Evolutionary conservation across 345 rosid species (phyloP), one percentile per base, ranked within the genome.

Genomic region (Garcia nutans): DNA sequence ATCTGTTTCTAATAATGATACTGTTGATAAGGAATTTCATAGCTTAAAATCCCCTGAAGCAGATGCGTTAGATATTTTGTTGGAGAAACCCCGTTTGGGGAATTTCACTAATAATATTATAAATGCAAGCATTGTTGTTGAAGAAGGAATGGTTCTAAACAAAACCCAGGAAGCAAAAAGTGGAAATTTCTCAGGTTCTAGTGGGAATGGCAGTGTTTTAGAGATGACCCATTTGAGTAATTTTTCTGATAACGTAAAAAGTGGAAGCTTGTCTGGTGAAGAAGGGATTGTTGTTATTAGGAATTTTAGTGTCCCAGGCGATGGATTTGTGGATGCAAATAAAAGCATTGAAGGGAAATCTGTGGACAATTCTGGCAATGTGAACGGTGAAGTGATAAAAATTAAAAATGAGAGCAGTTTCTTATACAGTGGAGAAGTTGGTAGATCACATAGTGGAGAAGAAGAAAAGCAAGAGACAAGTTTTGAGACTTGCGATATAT

Each of bases 401-500:
- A 55, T 67, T 54, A 37, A 23, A 3, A 56, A 68, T 28, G 74
- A 19, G n/a, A 74, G 65, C 42, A 77, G 75, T 78, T 62, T 65
- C 24, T 50, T 73, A 37, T 45, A 33, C 11, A 68, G 37, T 42
- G 68, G 57, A 41, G 76, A 73, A 50, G 17, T n/a, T 57, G 77
- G 59, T 49, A 19, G 69, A 52, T 73, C 42, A 60, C 10, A 33
- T 62, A 31, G 45, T 78, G 81, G 72, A 56, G 76, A 74, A 74
- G 76, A 65, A 37, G 77, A 47, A 60, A 41, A 33, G 56, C 9
- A 20, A 72, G 6, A 8, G 2, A 4, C 28, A 63, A 56, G 19
- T 52, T 77, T 59, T 56, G 83, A 80, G 68, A 74, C 57, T 8
- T 94, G 97, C 81, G 90, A 91, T 82, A 77, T 89, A 42, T 92